Evolutionary conservation across 1,284 basidiomycete species (phyloP).

Genomic region (Sanghuangporus baumii): DNA sequence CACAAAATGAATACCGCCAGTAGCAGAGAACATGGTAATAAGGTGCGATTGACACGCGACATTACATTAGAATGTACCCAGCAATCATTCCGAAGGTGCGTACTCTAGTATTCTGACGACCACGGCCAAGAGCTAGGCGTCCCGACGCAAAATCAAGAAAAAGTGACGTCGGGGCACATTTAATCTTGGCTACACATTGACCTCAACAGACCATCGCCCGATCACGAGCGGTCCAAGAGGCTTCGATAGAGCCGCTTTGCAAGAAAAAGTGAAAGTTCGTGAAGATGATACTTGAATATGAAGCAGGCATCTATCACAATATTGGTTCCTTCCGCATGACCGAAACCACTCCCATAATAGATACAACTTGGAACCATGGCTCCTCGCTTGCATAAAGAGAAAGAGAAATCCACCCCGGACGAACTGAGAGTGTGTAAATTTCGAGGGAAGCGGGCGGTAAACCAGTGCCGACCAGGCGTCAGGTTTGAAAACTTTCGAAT

Average conservation of each 20-base stretch:
- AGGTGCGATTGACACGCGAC: background rate
- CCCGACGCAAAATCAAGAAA: background rate
- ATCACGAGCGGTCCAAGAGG: constrained; percentile 37
- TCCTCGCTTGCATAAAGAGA: too few species aligned
- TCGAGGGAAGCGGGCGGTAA: too few species aligned
- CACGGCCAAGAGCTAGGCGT: constrained; percentile 4
- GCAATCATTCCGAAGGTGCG: constrained; percentile 12
- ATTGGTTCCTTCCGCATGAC: too few species aligned
- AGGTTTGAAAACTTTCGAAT: too few species aligned
- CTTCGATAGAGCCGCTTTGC: constrained; percentile 60
- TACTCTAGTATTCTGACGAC: background rate
- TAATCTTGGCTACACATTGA: constrained; percentile 62
- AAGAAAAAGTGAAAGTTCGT: background rate
- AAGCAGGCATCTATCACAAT: too few species aligned
- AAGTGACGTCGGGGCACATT: constrained; percentile 17
- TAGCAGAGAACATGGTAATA: background rate
- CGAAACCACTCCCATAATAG: too few species aligned
- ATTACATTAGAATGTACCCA: background rate
- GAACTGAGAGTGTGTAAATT: too few species aligned
- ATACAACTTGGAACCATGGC: too few species aligned
- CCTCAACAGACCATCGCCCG: constrained; percentile 42
- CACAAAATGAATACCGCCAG: too few species aligned
- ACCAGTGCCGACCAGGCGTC: too few species aligned
- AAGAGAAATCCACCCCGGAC: too few species aligned
- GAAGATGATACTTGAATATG: background rate